These are phyloP conservation scores for Tylopilus sp. DNA, from an alignment of 768 basidiomycete genomes.

Conservation along the genomic window DNA sequence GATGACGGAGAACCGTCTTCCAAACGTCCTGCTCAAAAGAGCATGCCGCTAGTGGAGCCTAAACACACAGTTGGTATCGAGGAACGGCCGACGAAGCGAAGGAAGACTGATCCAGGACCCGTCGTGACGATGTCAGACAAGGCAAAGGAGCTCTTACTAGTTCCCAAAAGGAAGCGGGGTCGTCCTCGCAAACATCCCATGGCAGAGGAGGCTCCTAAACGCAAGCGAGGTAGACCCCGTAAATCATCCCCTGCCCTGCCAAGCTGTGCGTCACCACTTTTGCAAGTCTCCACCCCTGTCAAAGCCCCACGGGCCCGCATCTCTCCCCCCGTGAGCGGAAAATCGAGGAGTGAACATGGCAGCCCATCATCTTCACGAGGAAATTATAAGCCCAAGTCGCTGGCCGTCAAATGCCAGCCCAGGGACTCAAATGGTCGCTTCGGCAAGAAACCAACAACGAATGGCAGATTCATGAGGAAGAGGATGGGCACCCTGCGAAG, in stretches of 20 bases:
- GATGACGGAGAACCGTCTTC: slow-evolving; percentile 41
- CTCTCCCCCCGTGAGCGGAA: slow-evolving; percentile 20
- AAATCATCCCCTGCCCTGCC: slow-evolving; percentile 24
- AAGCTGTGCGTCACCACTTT: slow-evolving; percentile 8
- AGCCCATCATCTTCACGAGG: slow-evolving; percentile 26
- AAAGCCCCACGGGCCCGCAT: slow-evolving; percentile 11
- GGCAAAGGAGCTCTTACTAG: slow-evolving; percentile 32
- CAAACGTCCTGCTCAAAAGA: slow-evolving; percentile 50
- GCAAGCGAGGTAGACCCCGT: slow-evolving; percentile 35
- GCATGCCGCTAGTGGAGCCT: slow-evolving; percentile 47
- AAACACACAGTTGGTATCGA: slow-evolving; percentile 48
- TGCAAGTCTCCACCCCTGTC: slow-evolving; percentile 6
- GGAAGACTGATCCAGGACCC: slow-evolving; percentile 41
- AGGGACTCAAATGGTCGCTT: slow-evolving; percentile 64
- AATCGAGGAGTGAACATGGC: slow-evolving; percentile 19
- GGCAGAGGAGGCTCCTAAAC: slow-evolving; percentile 29
- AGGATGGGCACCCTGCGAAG: slow-evolving; percentile 20
- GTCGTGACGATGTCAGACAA: slow-evolving; percentile 31
- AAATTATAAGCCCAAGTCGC: slow-evolving; percentile 38
- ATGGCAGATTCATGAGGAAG: slow-evolving; percentile 42
- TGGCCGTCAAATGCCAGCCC: slow-evolving; percentile 51
- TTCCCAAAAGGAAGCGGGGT: slow-evolving; percentile 32
- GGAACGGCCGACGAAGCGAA: slow-evolving; percentile 45
- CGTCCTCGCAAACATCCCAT: slow-evolving; percentile 35
- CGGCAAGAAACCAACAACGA: slow-evolving; percentile 54